Base-by-base conservation (phyloP, 225 moss, liverwort and hornwort species). In the Climacium dendroides region DNA sequence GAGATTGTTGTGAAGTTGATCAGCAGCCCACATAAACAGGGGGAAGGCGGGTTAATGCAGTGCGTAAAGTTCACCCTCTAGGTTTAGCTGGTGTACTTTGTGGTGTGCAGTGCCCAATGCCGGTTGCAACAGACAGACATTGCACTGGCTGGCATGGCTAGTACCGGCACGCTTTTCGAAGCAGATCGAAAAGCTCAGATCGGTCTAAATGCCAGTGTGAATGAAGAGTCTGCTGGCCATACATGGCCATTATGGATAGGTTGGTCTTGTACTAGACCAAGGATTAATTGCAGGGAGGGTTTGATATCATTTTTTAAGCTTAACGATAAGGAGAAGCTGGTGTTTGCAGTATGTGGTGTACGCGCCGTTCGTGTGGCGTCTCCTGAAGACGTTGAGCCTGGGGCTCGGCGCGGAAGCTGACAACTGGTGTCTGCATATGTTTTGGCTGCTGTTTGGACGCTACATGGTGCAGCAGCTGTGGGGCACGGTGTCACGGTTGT, bases 381-480 rank as follows among this genome's bases (percentile, higher is more conserved):
- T 95, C 8, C 15, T 94, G 32, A 87, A 94, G 55, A 83, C 94
- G 14, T 26, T 72, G 30, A 73, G 15, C 45, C 83, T 55, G 50
- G 95, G 93, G 4, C 85, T 65, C 3, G 69, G 83, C 10, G 76
- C 43, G 64, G 97, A 95, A 74, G 85, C 84, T 23, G 97, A 98
- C 55, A 53, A 95, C 87, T 98, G 97, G 97, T 92, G 92, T 67
- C 60, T 89, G 71, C 96, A 96, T 74, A 96, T 98, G 97, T 69
- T 97, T 45, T 74, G 50, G 20, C 48, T 92, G n/a, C 83, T 90
- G 34, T 0, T 65, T 2, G 71, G 80, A 3, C 91, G 97, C 12
- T 87, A 95, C 62, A 0, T 8, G 0, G 43, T 83, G 32, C 93
- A 86, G 72, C 95, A 96, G 86, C 41, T 90, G 2, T 98, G 97